Percentiles rank a stretch among this genome's conserved stretches.
Evolutionary conservation across 306 rosid genomes (phyloP).

Genomic region (Cucurbita pepo): DNA sequence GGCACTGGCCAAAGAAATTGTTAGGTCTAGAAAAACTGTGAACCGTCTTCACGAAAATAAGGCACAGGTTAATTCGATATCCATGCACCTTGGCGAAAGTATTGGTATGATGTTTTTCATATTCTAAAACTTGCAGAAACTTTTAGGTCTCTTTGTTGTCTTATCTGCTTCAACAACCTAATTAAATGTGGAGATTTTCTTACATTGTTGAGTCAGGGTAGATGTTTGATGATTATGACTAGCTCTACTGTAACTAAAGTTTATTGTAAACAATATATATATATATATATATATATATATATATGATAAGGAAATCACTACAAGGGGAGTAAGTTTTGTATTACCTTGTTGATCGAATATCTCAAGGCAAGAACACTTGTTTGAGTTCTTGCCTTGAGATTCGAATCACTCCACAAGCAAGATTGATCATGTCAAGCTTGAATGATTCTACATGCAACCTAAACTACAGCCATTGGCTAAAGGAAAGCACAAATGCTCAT

Average conservation of each 20-base stretch:
- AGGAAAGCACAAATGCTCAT: no score
- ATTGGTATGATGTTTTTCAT: constrained; percentile 48
- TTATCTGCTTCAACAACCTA: not conserved
- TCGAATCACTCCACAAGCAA: no score
- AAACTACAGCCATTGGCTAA: no score
- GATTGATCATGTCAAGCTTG: no score
- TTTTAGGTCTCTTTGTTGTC: not conserved
- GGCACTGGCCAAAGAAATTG: constrained; percentile 88
- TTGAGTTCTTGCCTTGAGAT: no score
- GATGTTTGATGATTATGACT: not conserved
- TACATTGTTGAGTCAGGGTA: not conserved
- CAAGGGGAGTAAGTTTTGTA: no score
- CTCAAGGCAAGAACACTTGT: no score
- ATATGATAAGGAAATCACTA: no score
- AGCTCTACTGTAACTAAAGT: not conserved
- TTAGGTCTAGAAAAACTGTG: constrained; percentile 76
- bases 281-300: no score
- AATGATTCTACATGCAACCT: no score
- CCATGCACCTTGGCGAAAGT: constrained; percentile 99
- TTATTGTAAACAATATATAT: not conserved
- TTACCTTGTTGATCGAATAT: no score
- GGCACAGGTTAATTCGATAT: constrained; percentile 89
- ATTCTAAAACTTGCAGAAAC: not conserved
- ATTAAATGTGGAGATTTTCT: not conserved
- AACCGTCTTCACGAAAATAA: constrained; percentile 86